Conservation (phyloP, 108 stramenopile genomes). For the Thalassiosira profunda region DNA sequence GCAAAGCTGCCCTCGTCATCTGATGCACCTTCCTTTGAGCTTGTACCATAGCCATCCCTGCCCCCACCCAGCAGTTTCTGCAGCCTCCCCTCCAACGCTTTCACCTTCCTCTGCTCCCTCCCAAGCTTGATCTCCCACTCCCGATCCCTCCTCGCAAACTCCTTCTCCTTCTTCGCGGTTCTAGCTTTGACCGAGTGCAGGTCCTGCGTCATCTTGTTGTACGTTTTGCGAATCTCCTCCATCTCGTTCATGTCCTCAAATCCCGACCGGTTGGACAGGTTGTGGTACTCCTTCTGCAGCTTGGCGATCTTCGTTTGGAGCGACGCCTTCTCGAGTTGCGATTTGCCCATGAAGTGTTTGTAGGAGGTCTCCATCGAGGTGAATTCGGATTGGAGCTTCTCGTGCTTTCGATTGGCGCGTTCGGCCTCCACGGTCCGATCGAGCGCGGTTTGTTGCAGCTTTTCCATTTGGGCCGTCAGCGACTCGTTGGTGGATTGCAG, state of each 20-base stretch:
- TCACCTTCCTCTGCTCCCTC: background rate
- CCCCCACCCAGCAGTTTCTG: background rate
- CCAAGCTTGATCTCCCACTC: background rate
- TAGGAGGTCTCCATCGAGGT: background rate
- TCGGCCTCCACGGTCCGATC: constrained; percentile 22
- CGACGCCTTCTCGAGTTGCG: background rate
- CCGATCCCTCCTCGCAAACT: background rate
- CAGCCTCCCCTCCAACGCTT: background rate
- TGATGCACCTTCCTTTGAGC: background rate
- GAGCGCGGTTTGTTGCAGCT: background rate
- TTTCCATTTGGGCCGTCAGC: constrained; percentile 5
- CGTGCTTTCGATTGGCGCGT: background rate
- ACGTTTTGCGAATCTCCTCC: constrained; percentile 36
- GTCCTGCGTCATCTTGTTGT: constrained; percentile 32
- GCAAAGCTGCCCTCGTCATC: background rate
- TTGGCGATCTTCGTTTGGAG: constrained; percentile 1
- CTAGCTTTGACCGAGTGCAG: constrained; percentile 12
- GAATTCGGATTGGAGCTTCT: background rate
- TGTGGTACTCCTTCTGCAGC: background rate
- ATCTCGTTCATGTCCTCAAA: constrained; percentile 29
- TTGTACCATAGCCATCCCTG: background rate
- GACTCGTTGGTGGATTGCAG: background rate
- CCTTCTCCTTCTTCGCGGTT: constrained; percentile 11
- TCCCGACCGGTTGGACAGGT: constrained; percentile 2
- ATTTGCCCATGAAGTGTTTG: background rate